Evolutionary conservation across 164 flowering plant genomes (phyloP).

Genomic region (Pachysandra terminalis): DNA sequence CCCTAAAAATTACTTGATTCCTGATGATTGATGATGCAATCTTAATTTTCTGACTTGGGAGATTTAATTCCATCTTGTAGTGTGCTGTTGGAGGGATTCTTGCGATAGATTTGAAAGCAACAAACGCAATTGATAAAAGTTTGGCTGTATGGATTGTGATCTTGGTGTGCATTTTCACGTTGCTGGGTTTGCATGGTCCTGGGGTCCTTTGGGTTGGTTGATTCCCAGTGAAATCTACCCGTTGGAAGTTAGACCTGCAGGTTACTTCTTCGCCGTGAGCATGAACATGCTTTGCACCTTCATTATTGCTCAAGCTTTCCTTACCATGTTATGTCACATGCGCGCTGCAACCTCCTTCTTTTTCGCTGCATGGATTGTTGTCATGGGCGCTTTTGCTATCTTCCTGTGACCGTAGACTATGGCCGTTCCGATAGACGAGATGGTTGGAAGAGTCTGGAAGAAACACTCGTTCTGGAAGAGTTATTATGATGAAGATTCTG

Average conservation of each 20-base stretch:
- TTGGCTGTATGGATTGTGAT: conserved; percentile 12
- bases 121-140: not conserved
- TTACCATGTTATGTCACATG: conserved; percentile 34
- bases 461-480: conserved; percentile 43
- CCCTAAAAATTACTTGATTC: no score
- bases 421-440: conserved; percentile 38
- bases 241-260: conserved; percentile 32
- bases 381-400: conserved; percentile 10
- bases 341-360: conserved; percentile 22
- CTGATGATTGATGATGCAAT: no score
- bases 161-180: conserved; percentile 27
- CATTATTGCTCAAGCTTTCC: conserved; percentile 37
- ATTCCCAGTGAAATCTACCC: conserved; percentile 37
- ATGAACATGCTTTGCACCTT: conserved; percentile 43
- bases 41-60: no score
- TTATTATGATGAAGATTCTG: conserved; percentile 11
- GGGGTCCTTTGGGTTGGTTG: conserved; percentile 43
- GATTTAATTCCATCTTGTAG: no score
- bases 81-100: conserved; percentile 23
- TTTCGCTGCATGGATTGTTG: conserved; percentile 26
- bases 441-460: conserved; percentile 32
- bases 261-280: conserved; percentile 29
- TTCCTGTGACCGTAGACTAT: conserved; percentile 36
- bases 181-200: conserved; percentile 39
- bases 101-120: conserved; percentile 7